Evolutionary conservation across 148 eudicot species (phyloP), one percentile per base, ranked within the genome.

Genomic region (Camellia japonica): DNA sequence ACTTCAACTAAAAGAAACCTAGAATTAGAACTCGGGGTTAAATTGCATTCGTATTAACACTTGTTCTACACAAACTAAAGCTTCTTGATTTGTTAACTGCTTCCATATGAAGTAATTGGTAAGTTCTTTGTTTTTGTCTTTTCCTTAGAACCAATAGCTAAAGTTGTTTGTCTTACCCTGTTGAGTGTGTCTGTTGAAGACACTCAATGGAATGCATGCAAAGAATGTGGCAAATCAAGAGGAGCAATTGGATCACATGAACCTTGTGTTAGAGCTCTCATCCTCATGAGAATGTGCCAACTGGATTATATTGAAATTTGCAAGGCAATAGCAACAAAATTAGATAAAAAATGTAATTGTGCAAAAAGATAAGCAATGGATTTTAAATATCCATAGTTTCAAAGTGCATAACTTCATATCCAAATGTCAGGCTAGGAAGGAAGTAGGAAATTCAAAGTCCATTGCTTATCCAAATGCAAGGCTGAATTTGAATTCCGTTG

Each of bases 271-370:
- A 93, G 95, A 74, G 81, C 82, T 85, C 69, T 96, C 97, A 96
- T 92, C 81, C 97, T 89, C 99, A 93, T 90, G 38, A 93, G 91
- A 83, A 96, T 91, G 83, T 96, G 99, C 99, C 98, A 96, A 64
- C 99, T 96, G 87, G 70, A 78, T 69, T 19, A 62, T 42, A 13
- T 2, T 41, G 67, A 74, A 58, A 42, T 15, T 9, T 42, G 14
- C 7, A 59, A 18, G 10, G 78, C 2, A 41, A 67, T 23, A 23
- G 30, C 3, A 49, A 55, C 8, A 38, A 77, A 77, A 7, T 49
- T 49, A 63, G 3, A 43, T 10, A 0, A 23, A 12, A 63, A 47
- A 30, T 51, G 70, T 54, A 77, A 38, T 51, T 12, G 64, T 41
- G 38, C 13, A 0, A 14, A 49, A 67, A 10, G 59, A n/a, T 16